Evolutionary conservation across 345 rosid species (phyloP), one percentile per base, ranked within the genome.

Genomic region (Clausena lansium): DNA sequence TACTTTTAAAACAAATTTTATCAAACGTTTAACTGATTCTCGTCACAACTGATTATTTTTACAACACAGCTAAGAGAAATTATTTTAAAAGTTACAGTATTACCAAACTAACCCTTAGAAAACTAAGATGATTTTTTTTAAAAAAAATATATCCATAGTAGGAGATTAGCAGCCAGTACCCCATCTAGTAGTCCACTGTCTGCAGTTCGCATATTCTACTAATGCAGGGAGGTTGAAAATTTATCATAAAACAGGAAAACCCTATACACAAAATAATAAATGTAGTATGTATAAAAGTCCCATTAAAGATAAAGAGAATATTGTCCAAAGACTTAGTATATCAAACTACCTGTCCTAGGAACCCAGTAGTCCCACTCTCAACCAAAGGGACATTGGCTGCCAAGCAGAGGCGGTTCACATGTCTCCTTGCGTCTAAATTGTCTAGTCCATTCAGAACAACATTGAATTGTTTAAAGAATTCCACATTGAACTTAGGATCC

Each of bases 361-460:
- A 97, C 61, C 99, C 98, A 47, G 98, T 94, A 65, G 99, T 93
- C 79, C 99, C 99, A 85, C 99, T 97, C 85, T 97, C 99, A 70
- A 97, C 95, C 83, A 97, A 85, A 79, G 99, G 97, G 76, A 97
- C 92, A 82, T 89, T 96, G 71, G 98, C 98, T 24, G 98, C 98
- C 86, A 94, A 89, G 83, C 98, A 94, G 80, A 96, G 92, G n/a
- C 99, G 98, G 81, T 96, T 96, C 54, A 94, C 99, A 86, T 96
- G 98, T 28, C 98, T 88, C 83, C 98, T 91, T 55, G 99, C 98
- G 7, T 97, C 99, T 80, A 97, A 80, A 83, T 97, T 97, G 89
- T 97, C 99, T 78, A 97, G 92, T 52, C 99, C 99, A 82, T 94
- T 97, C 83, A 97, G 82, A 79, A 97, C 94, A 83, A 92, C 98